Evolutionary conservation across 1,284 basidiomycete species (phyloP), one percentile per base, ranked within the genome.

Genomic region (Pseudozyma pruni): DNA sequence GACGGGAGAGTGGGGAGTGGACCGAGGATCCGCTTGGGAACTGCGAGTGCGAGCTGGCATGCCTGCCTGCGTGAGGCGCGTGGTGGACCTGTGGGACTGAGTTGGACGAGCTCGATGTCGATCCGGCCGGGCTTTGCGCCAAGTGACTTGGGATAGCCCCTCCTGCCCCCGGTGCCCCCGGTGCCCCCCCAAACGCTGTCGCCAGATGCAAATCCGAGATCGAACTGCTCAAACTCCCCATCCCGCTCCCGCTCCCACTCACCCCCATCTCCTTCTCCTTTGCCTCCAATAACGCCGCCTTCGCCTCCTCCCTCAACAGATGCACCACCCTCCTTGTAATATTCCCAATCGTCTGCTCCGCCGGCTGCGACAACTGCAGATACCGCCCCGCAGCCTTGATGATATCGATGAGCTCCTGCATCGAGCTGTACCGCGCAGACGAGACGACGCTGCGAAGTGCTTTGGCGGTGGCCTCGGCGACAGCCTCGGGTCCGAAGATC

Each of bases 261-360:
- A n/a, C 35, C 4, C 41, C 31, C 22, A 46, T 31, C 40, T 61
- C 68, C 44, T 70, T 64, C 38, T 64, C 61, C 19, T 47, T 49
- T n/a, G 71, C 60, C 41, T 70, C 55, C 25, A 63, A 7, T 32
- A 63, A 14, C 37, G 68, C 74, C 4, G 75, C 77, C 23, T 72
- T 70, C 7, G 80, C 82, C 80, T 98, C 95, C 84, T 98, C 95
- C 45, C 93, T 88, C 63, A 98, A 90, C 77, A 96, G 90, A 79
- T 94, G 92, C 31, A 96, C 86, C 34, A 97, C 89, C 74, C 93
- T 90, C 32, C 94, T 88, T 41, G 95, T 90, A 29, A 94, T 95
- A 82, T 97, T 98, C 13, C 93, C 93, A 37, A 96, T 90, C 39
- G 93, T 91, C 77, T 94, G 90, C 82, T 98, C 95, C 94, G 53